Conservation (phyloP, 1,284 basidiomycete genomes). For the Earliella scabrosa region DNA sequence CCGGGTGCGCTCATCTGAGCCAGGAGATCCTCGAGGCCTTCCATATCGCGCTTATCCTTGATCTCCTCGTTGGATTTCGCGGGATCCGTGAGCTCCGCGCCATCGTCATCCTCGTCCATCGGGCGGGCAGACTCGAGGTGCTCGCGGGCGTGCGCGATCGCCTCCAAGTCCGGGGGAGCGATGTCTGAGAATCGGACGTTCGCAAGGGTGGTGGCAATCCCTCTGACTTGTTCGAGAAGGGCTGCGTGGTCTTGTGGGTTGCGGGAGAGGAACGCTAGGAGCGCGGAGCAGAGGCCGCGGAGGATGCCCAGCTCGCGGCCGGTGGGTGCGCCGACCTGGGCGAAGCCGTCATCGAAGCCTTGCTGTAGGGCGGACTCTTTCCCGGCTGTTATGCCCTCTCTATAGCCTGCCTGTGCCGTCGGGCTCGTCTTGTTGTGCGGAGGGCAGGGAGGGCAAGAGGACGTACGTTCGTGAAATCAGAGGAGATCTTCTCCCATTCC, state of each 20-base stretch:
- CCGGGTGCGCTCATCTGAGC: conserved; percentile 43
- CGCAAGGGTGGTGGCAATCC: conserved; percentile 56
- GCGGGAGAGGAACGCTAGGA: conserved; percentile 54
- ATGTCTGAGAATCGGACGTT: conserved; percentile 69
- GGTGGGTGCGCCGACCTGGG: conserved; percentile 68
- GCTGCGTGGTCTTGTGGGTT: neutral
- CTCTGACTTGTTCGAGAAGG: conserved; percentile 45
- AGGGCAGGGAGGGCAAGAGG: neutral
- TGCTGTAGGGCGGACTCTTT: conserved; percentile 81
- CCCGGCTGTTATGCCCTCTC: conserved; percentile 86
- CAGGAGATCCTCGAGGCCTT: conserved; percentile 61
- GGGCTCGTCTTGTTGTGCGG: no score
- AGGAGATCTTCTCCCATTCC: conserved; percentile 69
- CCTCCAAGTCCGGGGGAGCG: conserved; percentile 71
- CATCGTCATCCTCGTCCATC: conserved; percentile 30
- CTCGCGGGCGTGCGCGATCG: conserved; percentile 69
- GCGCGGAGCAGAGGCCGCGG: conserved; percentile 66
- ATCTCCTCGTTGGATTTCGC: conserved; percentile 43
- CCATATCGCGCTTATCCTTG: conserved; percentile 51
- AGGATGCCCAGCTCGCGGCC: conserved; percentile 75
- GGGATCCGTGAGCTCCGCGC: conserved; percentile 22
- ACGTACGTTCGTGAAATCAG: conserved; percentile 68
- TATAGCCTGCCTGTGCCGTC: conserved; percentile 80
- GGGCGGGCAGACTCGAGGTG: conserved; percentile 47
- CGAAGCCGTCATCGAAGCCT: conserved; percentile 84